These are phyloP conservation scores for Evernia prunastri DNA, from an alignment of 495 filamentous ascomycete species.

Conservation along the genomic window DNA sequence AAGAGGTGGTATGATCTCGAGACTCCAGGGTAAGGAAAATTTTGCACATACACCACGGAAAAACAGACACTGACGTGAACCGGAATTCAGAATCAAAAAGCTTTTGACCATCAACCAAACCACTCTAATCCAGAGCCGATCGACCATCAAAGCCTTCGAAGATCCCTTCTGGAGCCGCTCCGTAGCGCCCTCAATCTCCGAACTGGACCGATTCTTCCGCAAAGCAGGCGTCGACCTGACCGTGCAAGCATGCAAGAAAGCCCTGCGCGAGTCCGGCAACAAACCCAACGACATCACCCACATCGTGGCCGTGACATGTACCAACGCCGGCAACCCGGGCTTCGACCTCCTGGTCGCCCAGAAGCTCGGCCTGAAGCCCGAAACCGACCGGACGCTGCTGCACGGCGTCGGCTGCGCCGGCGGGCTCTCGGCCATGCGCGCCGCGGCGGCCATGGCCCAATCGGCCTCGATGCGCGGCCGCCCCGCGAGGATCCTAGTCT, in stretches of 20 bases:
- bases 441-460: constrained; percentile 51
- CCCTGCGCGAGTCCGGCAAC: constrained; percentile 44
- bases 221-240: constrained; percentile 51
- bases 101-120: constrained; percentile 51
- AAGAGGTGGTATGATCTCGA: constrained; percentile 10
- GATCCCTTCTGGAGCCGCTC: constrained; percentile 45
- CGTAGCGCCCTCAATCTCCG: constrained; percentile 46
- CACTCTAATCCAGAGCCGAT: constrained; percentile 53
- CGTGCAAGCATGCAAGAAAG: constrained; percentile 49
- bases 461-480: constrained; percentile 43
- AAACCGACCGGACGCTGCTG: constrained; percentile 51
- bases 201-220: constrained; percentile 47
- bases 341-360: constrained; percentile 55
- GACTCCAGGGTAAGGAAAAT: constrained; percentile 8
- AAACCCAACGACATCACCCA: constrained; percentile 49
- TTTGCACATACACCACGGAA: background rate
- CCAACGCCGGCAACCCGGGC: constrained; percentile 56
- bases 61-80: background rate
- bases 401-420: constrained; percentile 56
- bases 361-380: constrained; percentile 40
- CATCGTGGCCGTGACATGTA: constrained; percentile 56
- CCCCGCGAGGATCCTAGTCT: constrained; percentile 47
- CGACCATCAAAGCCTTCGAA: constrained; percentile 47
- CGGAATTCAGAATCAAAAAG: constrained; percentile 31
- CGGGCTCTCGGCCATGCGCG: constrained; percentile 52